A percentile compares a stretch with the other conserved stretches of the same genome.
phyloP scores from a whole-genome alignment of 1,284 basidiomycete species.

The Vanrija sp. region DNA sequence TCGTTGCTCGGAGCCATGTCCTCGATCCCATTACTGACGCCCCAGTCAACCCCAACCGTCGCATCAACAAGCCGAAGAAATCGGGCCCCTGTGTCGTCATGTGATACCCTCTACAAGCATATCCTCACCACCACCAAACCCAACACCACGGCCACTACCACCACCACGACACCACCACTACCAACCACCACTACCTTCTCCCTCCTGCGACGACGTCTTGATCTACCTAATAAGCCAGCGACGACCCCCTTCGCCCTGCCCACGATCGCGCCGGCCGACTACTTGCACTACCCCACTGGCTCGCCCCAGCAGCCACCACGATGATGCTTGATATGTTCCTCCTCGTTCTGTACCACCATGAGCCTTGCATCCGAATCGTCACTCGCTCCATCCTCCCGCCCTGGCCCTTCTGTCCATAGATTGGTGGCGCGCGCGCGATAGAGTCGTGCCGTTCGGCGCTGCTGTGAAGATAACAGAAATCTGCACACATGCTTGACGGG shows the following conservation, averaged over 20 bases:
- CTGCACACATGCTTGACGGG: no score
- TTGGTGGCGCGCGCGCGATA: slow-evolving; percentile 8
- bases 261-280: no score
- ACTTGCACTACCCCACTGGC: background rate
- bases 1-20: background rate
- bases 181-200: background rate
- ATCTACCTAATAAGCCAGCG: background rate
- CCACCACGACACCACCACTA: background rate
- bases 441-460: slow-evolving; percentile 2
- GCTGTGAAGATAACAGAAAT: background rate
- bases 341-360: slow-evolving; percentile 13
- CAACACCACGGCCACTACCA: background rate
- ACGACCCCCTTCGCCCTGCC: no score
- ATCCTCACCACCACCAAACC: background rate
- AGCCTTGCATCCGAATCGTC: slow-evolving; percentile 8
- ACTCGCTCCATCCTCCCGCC: background rate
- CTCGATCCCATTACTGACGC: background rate
- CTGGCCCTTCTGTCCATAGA: slow-evolving; percentile 10
- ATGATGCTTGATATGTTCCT: background rate
- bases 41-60: slow-evolving; percentile 45
- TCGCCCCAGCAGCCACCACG: background rate
- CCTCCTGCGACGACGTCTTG: background rate
- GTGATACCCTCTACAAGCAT: slow-evolving; percentile 17
- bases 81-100: slow-evolving; percentile 37
- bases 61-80: slow-evolving; percentile 41